These are phyloP conservation scores for Talaromyces thailandensis DNA, from an alignment of 495 filamentous ascomycete species.

Conservation along the genomic window DNA sequence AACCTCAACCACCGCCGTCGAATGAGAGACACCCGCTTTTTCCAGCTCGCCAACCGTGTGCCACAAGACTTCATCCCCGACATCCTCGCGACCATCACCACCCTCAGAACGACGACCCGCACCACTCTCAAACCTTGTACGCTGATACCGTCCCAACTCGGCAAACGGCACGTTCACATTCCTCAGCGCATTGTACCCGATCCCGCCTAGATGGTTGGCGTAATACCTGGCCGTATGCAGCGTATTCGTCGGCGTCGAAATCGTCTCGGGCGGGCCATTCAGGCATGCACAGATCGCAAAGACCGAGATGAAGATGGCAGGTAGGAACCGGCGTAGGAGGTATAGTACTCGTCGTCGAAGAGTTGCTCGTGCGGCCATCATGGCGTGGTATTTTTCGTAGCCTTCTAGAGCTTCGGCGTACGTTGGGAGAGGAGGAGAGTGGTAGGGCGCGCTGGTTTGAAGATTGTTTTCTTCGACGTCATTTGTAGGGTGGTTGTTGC, in stretches of 20 bases:
- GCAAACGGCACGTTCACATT: not conserved
- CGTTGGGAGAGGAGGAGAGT: not conserved
- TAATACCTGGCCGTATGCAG: not conserved
- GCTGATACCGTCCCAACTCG: not conserved
- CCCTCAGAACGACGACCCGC: no score
- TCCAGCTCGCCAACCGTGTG: not conserved
- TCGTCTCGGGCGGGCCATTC: not conserved
- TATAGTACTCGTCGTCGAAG: not conserved
- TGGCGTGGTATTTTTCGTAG: not conserved
- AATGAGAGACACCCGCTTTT: not conserved
- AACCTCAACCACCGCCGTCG: not conserved
- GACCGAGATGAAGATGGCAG: not conserved
- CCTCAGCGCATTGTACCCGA: not conserved
- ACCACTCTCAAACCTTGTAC: not conserved
- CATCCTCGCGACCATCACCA: no score
- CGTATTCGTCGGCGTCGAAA: not conserved
- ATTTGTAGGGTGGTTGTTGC: not conserved
- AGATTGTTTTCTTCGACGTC: no score
- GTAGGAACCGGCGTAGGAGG: not conserved
- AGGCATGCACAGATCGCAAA: not conserved
- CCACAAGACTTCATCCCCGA: not conserved
- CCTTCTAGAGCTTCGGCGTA: not conserved
- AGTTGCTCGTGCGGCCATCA: not conserved
- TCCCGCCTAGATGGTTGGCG: not conserved
- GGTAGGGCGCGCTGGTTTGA: no score